Evolutionary conservation across 371 early-diverging fungal genomes (phyloP), one percentile per base, ranked within the genome.

Genomic region (Mortierella sp.): DNA sequence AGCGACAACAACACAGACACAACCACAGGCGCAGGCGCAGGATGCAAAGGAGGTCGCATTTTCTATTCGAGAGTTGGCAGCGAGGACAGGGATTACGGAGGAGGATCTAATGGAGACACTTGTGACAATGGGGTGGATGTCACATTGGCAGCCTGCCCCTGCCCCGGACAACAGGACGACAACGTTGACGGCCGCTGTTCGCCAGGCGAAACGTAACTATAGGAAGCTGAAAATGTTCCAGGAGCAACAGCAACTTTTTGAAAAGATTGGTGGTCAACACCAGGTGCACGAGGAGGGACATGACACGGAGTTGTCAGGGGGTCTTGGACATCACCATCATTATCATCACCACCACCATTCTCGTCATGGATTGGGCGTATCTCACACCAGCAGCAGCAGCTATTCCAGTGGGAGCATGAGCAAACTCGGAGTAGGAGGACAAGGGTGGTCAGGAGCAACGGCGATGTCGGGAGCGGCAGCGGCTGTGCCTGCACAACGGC

Each of bases 91-190:
- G 0, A 91, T 91, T 39, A 85, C 82, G 65, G 86, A 82, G 41
- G 91, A 91, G 39, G 91, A 91, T 43, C 74, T 91, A 41, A 50
- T 91, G 24, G 85, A 88, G 73, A 91, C 92, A 11, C 64, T 91
- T 47, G 86, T 89, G 14, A 87, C 86, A 24, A 74, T 90, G 84
- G 89, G 88, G 0, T 75, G 91, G 73, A 82, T 91, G 66, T 76
- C 73, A 43, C 82, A 73, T n/a, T 90, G 90, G 90, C 70, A 53
- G 43, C 52, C 31, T 31, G 34, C 34, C 10, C 14, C 31, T 29
- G 2, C 66, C 0, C 44, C 34, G 9, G 41, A 69, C 31, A 68
- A 64, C 16, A 73, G 76, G 53, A 29, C 11, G 0, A 50, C 7
- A 5, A 31, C 64, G 7, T 31, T 19, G 37, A 31, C 58, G 5